Percentiles rank a stretch among this genome's conserved stretches.
Conservation (phyloP, 768 basidiomycete genomes). For the Suillus subluteus region DNA sequence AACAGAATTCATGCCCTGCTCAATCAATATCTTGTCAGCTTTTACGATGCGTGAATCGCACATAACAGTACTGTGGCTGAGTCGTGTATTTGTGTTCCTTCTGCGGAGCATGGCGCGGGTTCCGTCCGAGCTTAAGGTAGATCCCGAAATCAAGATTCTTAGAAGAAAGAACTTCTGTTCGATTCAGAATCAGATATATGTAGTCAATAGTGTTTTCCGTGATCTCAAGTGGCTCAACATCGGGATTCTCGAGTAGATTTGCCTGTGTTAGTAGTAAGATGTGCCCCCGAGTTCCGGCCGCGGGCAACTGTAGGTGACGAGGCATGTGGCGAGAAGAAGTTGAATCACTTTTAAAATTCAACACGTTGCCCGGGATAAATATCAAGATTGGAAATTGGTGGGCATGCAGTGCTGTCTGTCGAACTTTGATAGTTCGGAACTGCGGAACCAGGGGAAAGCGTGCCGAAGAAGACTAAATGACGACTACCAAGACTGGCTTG, state of each 20-base stretch:
- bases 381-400: background rate
- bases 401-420: background rate
- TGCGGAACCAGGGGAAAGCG: too few relatives aligned
- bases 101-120: background rate
- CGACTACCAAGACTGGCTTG: background rate
- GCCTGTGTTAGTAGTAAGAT: background rate
- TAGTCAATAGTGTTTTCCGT: background rate
- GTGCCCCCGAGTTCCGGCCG: background rate
- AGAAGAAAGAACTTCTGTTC: background rate
- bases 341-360: background rate
- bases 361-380: background rate
- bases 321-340: background rate
- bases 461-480: too few relatives aligned
- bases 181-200: background rate
- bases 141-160: background rate
- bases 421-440: too few relatives aligned
- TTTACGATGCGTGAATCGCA: slow-evolving; percentile 14
- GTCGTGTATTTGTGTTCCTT: too few relatives aligned
- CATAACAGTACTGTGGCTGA: too few relatives aligned
- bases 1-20: slow-evolving; percentile 11
- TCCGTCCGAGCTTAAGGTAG: too few relatives aligned
- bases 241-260: background rate
- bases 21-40: slow-evolving; percentile 17
- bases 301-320: background rate
- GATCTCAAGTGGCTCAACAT: background rate